Evolutionary conservation across 139 green algal species (phyloP).

Genomic region (Trebouxia sp.): DNA sequence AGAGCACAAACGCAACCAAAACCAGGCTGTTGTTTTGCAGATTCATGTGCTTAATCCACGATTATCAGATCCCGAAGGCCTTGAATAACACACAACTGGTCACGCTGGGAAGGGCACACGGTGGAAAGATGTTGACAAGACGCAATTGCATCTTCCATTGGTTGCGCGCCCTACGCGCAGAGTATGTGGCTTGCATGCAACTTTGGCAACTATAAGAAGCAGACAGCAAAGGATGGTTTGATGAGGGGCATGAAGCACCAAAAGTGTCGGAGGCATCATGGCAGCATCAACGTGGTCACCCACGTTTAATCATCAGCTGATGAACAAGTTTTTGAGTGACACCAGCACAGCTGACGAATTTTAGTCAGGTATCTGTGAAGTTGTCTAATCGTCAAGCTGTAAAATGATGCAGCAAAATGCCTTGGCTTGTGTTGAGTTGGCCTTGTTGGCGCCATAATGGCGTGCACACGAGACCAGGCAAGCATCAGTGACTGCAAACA

Average conservation of each 20-base stretch:
- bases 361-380: background rate
- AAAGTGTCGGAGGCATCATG: too few species aligned
- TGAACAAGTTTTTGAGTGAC: background rate
- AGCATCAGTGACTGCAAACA: too few species aligned
- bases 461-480: too few species aligned
- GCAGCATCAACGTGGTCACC: too few species aligned
- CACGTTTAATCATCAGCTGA: constrained; percentile 11
- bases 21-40: background rate
- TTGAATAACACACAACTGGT: constrained; percentile 7
- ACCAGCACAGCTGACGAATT: constrained; percentile 18
- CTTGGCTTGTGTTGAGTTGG: constrained; percentile 7
- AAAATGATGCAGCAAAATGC: constrained; percentile 2
- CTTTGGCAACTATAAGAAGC: constrained; percentile 15
- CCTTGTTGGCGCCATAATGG: too few species aligned
- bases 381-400: background rate
- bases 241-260: constrained; percentile 22
- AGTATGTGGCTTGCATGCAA: background rate
- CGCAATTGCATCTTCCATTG: background rate
- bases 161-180: constrained; percentile 4
- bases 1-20: background rate
- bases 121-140: constrained; percentile 5
- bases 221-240: constrained; percentile 13
- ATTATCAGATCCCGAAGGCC: constrained; percentile 17
- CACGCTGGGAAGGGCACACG: background rate
- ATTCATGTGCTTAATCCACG: background rate